phyloP scores from a whole-genome alignment of 2,329 filamentous ascomycete species.

The Cladobotryum protrusum region DNA sequence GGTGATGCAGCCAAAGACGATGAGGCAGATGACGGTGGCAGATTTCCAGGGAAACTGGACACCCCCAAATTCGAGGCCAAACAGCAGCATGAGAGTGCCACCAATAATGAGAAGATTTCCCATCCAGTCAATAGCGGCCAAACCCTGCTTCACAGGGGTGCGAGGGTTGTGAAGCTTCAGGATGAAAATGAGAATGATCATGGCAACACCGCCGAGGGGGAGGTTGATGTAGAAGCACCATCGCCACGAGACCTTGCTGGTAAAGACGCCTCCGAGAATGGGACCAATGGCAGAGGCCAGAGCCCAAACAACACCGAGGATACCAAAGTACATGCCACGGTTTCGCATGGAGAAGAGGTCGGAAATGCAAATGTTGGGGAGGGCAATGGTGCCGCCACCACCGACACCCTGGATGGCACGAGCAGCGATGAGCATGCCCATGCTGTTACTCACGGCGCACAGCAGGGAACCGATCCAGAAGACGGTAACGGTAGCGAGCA shows the following conservation, averaged over 20 bases:
- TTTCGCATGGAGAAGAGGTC: constrained; percentile 49
- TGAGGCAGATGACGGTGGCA: constrained; percentile 66
- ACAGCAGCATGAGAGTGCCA: constrained; percentile 76
- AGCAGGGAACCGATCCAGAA: constrained; percentile 51
- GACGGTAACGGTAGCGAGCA: constrained; percentile 43
- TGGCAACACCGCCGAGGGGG: constrained; percentile 39
- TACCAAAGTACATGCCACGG: constrained; percentile 46
- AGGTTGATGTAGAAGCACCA: constrained; percentile 67
- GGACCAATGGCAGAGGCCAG: constrained; percentile 60
- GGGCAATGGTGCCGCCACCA: constrained; percentile 51
- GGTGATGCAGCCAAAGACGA: constrained; percentile 63
- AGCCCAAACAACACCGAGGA: constrained; percentile 55
- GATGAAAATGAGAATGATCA: constrained; percentile 50
- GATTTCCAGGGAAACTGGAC: constrained; percentile 69
- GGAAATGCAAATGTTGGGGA: constrained; percentile 53
- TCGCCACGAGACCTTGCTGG: constrained; percentile 57
- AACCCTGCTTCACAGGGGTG: constrained; percentile 55
- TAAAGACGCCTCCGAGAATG: constrained; percentile 63
- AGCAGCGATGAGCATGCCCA: constrained; percentile 48
- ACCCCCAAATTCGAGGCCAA: constrained; percentile 81
- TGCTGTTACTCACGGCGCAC: constrained; percentile 43
- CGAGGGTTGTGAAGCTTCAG: constrained; percentile 63
- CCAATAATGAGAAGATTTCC: constrained; percentile 58
- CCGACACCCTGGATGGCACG: constrained; percentile 53
- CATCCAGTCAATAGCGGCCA: constrained; percentile 57